Evolutionary conservation across 2,329 filamentous ascomycete species (phyloP), one percentile per base, ranked within the genome.

Genomic region (Penicillium sumatraense): DNA sequence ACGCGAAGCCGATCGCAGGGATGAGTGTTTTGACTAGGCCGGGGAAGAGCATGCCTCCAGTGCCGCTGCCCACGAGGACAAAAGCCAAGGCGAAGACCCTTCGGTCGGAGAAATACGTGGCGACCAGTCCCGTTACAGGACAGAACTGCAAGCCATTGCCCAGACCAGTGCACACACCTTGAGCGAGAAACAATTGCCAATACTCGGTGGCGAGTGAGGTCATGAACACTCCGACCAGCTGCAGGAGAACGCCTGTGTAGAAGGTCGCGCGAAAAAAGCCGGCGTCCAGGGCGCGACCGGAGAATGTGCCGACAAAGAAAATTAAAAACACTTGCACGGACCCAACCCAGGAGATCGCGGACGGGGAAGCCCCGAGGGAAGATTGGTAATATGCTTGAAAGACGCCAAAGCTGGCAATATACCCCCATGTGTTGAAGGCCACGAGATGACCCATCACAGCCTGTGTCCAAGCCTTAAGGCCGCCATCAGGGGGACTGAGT

Each of bases 391-490:
- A 50, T 8, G 29, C 21, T 23, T 54, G 52, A 27, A 50, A 54
- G 3, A 51, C 29, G 14, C 47, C 47, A 50, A 46, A 54, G 49
- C 55, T 58, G 26, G 53, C 50, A 9, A 54, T 51, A 10, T 56
- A 56, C 2, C 60, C 60, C 58, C 58, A 62, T 20, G 59, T 58
- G 21, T 58, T 60, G 13, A 62, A 58, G 9, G 24, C 45, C n/a
- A 60, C 58, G 7, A 62, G 23, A 40, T 62, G 60, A 18, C 48
- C 50, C 53, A 60, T 54, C 1, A 53, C 16, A 8, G 48, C 50
- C 31, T 60, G 60, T 11, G 56, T 59, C 63, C 63, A 68, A 48
- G 61, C 64, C n/a, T 58, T 51, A 3, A 58, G 7, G 11, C 65
- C 63, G 9, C 61, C 62, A 23, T 67, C 64, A 0, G 61, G 62